These are phyloP conservation scores for Talaromyces borbonicus DNA, from an alignment of 495 filamentous ascomycete genomes.

Conservation along the genomic window DNA sequence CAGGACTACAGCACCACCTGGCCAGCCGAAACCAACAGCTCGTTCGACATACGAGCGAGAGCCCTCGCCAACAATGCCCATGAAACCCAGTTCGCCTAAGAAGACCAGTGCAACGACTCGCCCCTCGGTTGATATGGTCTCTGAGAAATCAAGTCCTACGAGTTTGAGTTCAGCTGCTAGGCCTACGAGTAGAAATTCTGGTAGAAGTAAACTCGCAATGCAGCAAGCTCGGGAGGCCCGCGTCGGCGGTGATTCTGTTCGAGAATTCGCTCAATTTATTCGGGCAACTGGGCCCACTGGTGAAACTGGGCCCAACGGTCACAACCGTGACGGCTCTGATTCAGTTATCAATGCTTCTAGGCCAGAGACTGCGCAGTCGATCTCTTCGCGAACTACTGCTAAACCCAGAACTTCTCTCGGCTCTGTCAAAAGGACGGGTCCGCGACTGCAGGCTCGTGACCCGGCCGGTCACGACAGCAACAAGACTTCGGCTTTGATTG, in stretches of 20 bases:
- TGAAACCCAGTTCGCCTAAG: neutral
- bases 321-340: neutral
- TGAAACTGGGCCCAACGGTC: neutral
- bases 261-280: slow-evolving; percentile 80
- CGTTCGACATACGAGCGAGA: slow-evolving; percentile 7
- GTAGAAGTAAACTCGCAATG: slow-evolving; percentile 16
- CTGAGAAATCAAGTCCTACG: neutral
- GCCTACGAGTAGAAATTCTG: neutral
- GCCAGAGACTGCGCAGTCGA: slow-evolving; percentile 5
- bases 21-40: slow-evolving; percentile 14
- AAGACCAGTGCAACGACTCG: slow-evolving; percentile 17
- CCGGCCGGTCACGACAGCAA: slow-evolving; percentile 50
- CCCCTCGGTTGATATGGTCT: slow-evolving; percentile 3
- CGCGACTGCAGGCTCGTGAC: slow-evolving; percentile 59
- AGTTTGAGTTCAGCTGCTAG: neutral
- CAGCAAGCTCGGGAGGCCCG: slow-evolving; percentile 59
- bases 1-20: slow-evolving; percentile 25
- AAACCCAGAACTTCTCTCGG: neutral
- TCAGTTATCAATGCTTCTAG: slow-evolving; percentile 1
- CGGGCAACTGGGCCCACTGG: slow-evolving; percentile 61
- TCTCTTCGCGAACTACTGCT: neutral
- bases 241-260: slow-evolving; percentile 50
- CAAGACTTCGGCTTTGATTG: slow-evolving; percentile 75
- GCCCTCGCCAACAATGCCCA: neutral
- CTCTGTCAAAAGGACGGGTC: slow-evolving; percentile 12